Evolutionary conservation across 2,329 filamentous ascomycete species (phyloP).

Genomic region (Paraphoma sp.): DNA sequence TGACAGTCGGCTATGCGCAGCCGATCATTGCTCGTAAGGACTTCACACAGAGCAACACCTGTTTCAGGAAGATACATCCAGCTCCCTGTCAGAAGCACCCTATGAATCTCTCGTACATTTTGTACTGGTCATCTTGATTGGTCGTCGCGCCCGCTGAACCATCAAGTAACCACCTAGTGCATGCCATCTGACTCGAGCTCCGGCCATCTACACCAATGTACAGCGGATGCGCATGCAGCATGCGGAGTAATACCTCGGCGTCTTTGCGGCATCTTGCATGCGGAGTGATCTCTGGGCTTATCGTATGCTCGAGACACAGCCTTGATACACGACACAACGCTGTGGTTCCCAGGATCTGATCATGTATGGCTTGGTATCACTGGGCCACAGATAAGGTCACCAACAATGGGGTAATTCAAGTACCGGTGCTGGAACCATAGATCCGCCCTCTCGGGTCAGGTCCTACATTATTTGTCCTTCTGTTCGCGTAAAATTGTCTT

Average conservation of each 20-base stretch:
- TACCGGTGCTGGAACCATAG: not conserved
- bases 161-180: not conserved
- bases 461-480: not conserved
- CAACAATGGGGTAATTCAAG: not conserved
- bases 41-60: not conserved
- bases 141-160: no score
- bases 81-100: no score
- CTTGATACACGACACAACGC: not conserved
- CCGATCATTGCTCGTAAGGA: not conserved
- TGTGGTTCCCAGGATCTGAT: not conserved
- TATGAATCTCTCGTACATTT: no score
- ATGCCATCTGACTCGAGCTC: not conserved
- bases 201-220: not conserved
- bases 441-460: not conserved
- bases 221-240: not conserved
- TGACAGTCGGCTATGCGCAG: constrained; percentile 1
- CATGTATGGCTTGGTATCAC: constrained; percentile 1
- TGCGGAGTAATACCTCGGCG: not conserved
- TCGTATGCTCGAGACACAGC: not conserved
- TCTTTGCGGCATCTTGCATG: not conserved
- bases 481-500: not conserved
- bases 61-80: no score
- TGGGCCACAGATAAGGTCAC: constrained; percentile 4
- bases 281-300: constrained; percentile 4
- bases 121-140: no score